Evolutionary conservation across 306 rosid species (phyloP).

Genomic region (Glycyrrhiza uralensis): DNA sequence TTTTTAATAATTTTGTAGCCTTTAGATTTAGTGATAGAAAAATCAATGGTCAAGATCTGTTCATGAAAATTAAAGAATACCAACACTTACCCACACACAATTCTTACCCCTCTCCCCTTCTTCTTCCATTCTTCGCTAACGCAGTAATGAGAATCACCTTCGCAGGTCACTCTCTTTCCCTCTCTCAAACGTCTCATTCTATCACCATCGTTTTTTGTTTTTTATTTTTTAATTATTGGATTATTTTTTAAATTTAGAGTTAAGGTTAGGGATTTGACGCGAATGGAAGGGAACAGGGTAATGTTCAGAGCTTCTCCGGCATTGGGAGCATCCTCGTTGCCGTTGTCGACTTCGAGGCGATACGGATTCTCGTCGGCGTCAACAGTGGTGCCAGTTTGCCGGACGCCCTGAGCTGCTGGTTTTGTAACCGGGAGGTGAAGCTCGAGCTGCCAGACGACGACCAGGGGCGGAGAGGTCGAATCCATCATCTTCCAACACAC

Average conservation of each 20-base stretch:
- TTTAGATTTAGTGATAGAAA: no score
- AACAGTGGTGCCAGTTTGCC: no score
- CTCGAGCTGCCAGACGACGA: no score
- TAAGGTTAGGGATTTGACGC: constrained; percentile 60
- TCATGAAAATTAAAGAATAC: no score
- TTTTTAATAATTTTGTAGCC: no score
- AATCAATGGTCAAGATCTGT: no score
- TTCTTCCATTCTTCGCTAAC: neutral
- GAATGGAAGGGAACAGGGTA: constrained; percentile 70
- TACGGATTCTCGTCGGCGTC: constrained; percentile 55
- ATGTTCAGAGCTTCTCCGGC: constrained; percentile 41
- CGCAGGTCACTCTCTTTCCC: constrained; percentile 21
- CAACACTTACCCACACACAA: no score
- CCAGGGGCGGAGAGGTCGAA: no score
- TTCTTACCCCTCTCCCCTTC: no score
- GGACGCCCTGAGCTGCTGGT: no score
- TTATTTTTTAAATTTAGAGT: neutral
- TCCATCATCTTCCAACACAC: no score
- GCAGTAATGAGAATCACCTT: constrained; percentile 36
- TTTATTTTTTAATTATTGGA: neutral
- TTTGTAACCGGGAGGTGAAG: no score
- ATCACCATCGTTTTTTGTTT: neutral
- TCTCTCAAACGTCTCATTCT: neutral
- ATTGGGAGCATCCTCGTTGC: constrained; percentile 12
- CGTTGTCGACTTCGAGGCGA: constrained; percentile 43